phyloP scores from a whole-genome alignment of 345 rosid species.

The Rubroshorea leprosula region DNA sequence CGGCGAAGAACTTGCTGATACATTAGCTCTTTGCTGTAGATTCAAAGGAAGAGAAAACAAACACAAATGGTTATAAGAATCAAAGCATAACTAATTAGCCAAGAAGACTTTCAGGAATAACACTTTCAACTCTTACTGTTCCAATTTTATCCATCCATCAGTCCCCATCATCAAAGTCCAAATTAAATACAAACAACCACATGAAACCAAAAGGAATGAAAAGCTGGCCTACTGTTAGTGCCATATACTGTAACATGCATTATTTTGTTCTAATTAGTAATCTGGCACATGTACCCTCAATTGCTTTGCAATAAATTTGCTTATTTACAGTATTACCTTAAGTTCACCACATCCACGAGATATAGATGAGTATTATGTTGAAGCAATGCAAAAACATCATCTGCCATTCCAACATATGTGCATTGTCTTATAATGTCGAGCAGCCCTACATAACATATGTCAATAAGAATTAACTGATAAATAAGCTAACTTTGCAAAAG shows the following conservation, averaged over 20 bases:
- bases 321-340: conserved; percentile 49
- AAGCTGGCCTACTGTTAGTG: not conserved
- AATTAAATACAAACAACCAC: too few species aligned
- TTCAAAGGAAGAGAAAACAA: conserved; percentile 5
- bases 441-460: conserved; percentile 46
- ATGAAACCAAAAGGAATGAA: too few species aligned
- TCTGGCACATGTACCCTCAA: too few species aligned
- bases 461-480: conserved; percentile 2
- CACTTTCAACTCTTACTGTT: too few species aligned
- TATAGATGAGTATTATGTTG: conserved; percentile 82
- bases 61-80: not conserved
- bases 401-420: conserved; percentile 95
- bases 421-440: conserved; percentile 69
- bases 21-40: conserved; percentile 91
- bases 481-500: conserved; percentile 1
- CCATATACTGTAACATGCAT: not conserved
- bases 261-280: too few species aligned
- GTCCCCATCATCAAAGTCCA: too few species aligned
- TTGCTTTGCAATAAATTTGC: too few species aligned
- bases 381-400: conserved; percentile 80
- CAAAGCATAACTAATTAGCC: not conserved
- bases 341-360: conserved; percentile 81
- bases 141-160: too few species aligned
- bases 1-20: conserved; percentile 88
- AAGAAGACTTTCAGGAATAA: not conserved